Percentiles rank a stretch among this genome's conserved stretches.
Evolutionary conservation across 2,329 filamentous ascomycete genomes (phyloP).

Genomic region (Colletotrichum endophyticum): DNA sequence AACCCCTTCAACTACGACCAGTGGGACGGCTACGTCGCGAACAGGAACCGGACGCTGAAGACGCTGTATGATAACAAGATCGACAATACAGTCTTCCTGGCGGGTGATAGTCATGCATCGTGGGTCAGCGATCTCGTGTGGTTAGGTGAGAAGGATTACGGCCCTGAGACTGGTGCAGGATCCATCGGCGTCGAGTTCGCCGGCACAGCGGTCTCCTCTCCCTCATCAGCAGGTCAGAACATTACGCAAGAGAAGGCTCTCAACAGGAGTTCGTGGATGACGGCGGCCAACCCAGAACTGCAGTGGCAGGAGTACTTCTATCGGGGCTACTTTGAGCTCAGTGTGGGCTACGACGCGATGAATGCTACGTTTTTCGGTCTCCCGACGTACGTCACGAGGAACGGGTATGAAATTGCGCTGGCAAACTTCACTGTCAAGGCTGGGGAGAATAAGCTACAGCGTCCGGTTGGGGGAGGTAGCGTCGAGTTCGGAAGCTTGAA

Average conservation of each 20-base stretch:
- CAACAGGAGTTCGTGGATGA: neutral
- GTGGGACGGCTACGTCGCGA: conserved; percentile 66
- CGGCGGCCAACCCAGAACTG: conserved; percentile 61
- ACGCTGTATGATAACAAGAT: conserved; percentile 72
- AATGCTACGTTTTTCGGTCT: conserved; percentile 63
- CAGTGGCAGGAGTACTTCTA: conserved; percentile 79
- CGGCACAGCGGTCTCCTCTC: conserved; percentile 62
- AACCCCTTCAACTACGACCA: conserved; percentile 57
- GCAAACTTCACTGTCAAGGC: conserved; percentile 72
- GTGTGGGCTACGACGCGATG: conserved; percentile 60
- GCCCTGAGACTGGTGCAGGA: conserved; percentile 56
- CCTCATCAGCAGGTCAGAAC: neutral
- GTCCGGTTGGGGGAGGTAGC: conserved; percentile 45
- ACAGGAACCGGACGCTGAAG: conserved; percentile 73
- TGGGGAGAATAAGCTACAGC: conserved; percentile 62
- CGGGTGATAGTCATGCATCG: conserved; percentile 73
- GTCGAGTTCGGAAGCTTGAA: conserved; percentile 62
- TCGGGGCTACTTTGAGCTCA: conserved; percentile 75
- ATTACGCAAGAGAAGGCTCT: neutral
- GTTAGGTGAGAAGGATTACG: conserved; percentile 58
- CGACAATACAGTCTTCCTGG: conserved; percentile 74
- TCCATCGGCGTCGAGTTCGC: conserved; percentile 69
- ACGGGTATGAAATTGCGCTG: conserved; percentile 67
- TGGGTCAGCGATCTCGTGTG: conserved; percentile 68
- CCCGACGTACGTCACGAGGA: conserved; percentile 63